Conservation (phyloP, 1,139 yeast genomes). For the Zygoascus hellenicus region DNA sequence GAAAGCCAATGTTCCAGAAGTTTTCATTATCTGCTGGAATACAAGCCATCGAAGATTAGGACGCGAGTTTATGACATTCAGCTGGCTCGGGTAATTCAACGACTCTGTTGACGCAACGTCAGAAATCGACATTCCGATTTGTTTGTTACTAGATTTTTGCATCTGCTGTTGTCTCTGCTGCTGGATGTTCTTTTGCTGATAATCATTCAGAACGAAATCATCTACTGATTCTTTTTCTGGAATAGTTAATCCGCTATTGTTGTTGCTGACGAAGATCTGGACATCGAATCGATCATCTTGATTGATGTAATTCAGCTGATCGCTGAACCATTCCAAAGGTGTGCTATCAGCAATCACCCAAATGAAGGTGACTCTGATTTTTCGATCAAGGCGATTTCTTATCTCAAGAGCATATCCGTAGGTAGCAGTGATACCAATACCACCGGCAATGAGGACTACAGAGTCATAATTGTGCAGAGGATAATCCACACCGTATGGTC, state of each 20-base stretch:
- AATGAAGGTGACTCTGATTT: conserved; percentile 11
- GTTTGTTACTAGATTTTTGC: background rate
- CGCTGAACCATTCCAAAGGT: conserved; percentile 16
- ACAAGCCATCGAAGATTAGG: conserved; percentile 12
- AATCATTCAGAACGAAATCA: background rate
- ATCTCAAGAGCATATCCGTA: conserved; percentile 24
- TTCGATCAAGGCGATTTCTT: conserved; percentile 10
- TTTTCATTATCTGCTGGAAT: conserved; percentile 7
- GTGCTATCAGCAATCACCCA: conserved; percentile 15
- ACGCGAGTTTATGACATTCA: conserved; percentile 1
- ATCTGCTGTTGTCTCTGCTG: background rate
- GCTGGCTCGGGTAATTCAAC: background rate
- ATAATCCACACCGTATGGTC: conserved; percentile 50
- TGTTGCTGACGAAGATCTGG: conserved; percentile 12
- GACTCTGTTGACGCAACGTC: background rate
- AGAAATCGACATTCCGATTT: background rate
- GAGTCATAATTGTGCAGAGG: conserved; percentile 46
- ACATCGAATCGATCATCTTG: conserved; percentile 12
- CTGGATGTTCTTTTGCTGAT: background rate
- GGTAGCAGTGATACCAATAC: conserved; percentile 59
- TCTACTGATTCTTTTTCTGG: background rate
- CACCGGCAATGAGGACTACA: conserved; percentile 50
- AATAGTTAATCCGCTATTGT: background rate
- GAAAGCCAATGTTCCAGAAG: conserved; percentile 16
- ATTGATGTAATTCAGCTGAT: conserved; percentile 12